Evolutionary conservation across 345 rosid species (phyloP), one percentile per base, ranked within the genome.

Genomic region (Rhodomyrtus tomentosa): DNA sequence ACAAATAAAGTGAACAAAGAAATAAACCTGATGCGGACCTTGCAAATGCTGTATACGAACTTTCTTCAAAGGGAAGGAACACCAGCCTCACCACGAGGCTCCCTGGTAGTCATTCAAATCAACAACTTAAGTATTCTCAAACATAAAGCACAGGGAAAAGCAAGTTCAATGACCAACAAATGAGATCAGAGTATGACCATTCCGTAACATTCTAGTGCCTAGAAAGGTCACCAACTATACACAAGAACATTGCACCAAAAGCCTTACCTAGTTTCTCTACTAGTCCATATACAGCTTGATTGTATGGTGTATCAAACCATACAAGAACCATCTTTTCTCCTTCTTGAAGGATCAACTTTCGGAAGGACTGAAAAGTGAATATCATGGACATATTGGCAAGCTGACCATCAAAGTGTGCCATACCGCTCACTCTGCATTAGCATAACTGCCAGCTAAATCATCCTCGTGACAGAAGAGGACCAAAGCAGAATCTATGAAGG

Each of bases 31-130:
- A 91, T 83, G 98, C 96, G 83, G 93, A 95, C 98, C 98, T 95
- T 93, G 99, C 98, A 93, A 95, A 98, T 85, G 94, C 94, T 85
- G 95, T 89, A 88, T 92, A 94, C 76, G 99, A 91, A 90, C 99
- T 98, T 91, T 98, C 99, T 91, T 98, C 98, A 55, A 96, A 95
- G 25, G 99, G 99, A 88, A 95, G 95, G 92, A 95, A 93, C 87
- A 97, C 95, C 93, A 97, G 55, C 86, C 99, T 92, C 86, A 95
- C 99, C 82, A 97, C 99, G 86, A 95, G 89, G 92, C 99, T 95
- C 88, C 98, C 99, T 97, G 92, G 76, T 82, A 62, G 59, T 40
- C 50, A 53, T 82, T 49, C 82, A 82, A 82, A 74, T 12, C 80
- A 82, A 84, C 68, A 51, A 79, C 83, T 83, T 82, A 76, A 85